Base-by-base conservation (phyloP, 805 yeast species). In the Yamadazyma philogaea region DNA sequence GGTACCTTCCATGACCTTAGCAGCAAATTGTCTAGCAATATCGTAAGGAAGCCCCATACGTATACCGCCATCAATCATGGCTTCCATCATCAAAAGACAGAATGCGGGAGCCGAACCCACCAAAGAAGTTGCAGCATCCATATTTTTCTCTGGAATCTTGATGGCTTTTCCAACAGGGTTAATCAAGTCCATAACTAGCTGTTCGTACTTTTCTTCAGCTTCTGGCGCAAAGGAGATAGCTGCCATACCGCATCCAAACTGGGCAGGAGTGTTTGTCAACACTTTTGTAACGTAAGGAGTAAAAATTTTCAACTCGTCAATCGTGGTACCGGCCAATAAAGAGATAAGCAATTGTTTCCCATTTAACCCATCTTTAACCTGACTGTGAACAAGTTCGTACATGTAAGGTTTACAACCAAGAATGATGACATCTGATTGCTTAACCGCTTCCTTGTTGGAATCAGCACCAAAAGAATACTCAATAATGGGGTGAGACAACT, bases 31-130 rank as follows among this genome's bases (percentile, higher is more conserved):
- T 59, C 76, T 78, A 34, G 96, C 91, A 45, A 82, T 81, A 33
- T 82, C 82, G 56, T 79, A 84, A 18, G 96, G 96, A 49, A 93
- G 78, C 0, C 99, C 99, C 90, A 87, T 82, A 61, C 87, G 78
- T 40, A 93, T 84, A 11, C 96, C 99, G 47, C 97, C 96, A 56
- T 93, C 99, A 53, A 87, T 82, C 66, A 93, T 66, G 0, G 96
- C 82, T 68, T 93, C 98, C 74, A 91, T 74, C 81, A 91, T 82
- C 53, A 89, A 69, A 54, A 90, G 73, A 39, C 87, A 85, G 61
- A 91, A 93, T 0, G 99, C 99, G 1, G 98, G 97, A 1, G 96
- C 99, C 1, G 96, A 87, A 1, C 99, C 99, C 43, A 93, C 88
- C 37, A 93, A 74, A 0, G 96, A 85, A 7, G 98, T 91, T 31